These are phyloP conservation scores for Clarireedia monteithiana DNA, from an alignment of 2,329 filamentous ascomycete species.

Conservation along the genomic window DNA sequence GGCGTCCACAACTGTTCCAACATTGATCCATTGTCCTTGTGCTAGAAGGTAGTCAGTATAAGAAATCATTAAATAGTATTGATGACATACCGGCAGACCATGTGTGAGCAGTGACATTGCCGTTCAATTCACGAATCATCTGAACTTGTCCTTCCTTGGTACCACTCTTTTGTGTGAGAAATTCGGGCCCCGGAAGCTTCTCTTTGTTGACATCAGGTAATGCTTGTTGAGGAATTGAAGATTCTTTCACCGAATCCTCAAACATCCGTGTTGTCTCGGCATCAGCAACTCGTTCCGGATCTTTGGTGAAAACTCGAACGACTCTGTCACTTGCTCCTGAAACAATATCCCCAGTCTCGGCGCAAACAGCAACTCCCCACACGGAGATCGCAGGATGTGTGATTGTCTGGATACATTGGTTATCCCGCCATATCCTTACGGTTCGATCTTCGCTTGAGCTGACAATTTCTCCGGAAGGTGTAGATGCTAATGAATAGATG, in stretches of 20 bases:
- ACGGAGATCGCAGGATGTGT: constrained; percentile 96
- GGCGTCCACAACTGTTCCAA: constrained; percentile 91
- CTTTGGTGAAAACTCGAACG: constrained; percentile 76
- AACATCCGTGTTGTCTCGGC: constrained; percentile 63
- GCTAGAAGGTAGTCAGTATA: constrained; percentile 28
- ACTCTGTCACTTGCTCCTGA: constrained; percentile 85
- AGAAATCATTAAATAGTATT: not conserved
- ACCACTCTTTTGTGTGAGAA: constrained; percentile 70
- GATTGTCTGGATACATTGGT: constrained; percentile 85
- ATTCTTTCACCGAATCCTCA: constrained; percentile 72
- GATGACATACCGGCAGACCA: constrained; percentile 53
- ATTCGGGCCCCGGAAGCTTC: constrained; percentile 80
- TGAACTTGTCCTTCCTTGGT: constrained; percentile 96
- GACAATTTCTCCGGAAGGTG: constrained; percentile 80
- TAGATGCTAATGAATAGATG: constrained; percentile 74
- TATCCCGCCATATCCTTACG: constrained; percentile 77
- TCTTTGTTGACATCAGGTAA: constrained; percentile 83
- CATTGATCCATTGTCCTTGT: constrained; percentile 70
- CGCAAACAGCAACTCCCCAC: constrained; percentile 81
- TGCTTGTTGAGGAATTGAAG: constrained; percentile 81
- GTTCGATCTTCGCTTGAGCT: constrained; percentile 95
- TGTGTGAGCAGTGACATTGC: constrained; percentile 76
- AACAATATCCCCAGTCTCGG: constrained; percentile 83
- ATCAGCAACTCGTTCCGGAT: constrained; percentile 60
- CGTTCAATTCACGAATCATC: constrained; percentile 78